Evolutionary conservation across 495 filamentous ascomycete species (phyloP).

Genomic region (Lasiosphaeria hispida): DNA sequence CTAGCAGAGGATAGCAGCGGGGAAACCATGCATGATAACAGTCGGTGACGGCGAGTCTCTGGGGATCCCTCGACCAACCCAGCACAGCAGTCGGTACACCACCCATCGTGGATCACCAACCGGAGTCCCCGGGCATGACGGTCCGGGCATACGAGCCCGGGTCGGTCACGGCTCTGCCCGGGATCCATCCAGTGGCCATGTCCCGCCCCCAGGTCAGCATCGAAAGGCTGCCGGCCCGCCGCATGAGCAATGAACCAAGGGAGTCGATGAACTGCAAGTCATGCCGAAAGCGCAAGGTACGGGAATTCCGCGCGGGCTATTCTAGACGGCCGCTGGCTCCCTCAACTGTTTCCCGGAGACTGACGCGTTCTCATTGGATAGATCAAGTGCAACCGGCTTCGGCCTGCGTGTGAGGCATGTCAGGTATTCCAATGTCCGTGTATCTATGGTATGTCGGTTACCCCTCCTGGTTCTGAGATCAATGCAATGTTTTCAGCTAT

Average conservation of each 20-base stretch:
- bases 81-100: neutral
- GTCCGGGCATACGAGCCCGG: conserved; percentile 25
- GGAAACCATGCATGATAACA: conserved; percentile 14
- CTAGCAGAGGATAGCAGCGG: neutral
- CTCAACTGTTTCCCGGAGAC: neutral
- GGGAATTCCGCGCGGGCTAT: neutral
- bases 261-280: conserved; percentile 95
- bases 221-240: conserved; percentile 72
- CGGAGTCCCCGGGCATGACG: conserved; percentile 20
- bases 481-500: too few species aligned
- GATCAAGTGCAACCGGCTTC: conserved; percentile 88
- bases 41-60: conserved; percentile 10
- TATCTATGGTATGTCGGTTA: conserved; percentile 66
- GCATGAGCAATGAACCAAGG: conserved; percentile 70
- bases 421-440: conserved; percentile 86
- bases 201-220: conserved; percentile 81
- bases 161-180: conserved; percentile 29
- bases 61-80: neutral
- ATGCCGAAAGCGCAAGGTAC: conserved; percentile 82
- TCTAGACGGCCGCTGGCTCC: neutral
- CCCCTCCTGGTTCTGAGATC: neutral
- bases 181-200: conserved; percentile 48
- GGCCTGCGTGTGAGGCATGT: conserved; percentile 82
- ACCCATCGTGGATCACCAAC: neutral
- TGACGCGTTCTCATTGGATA: conserved; percentile 30